Evolutionary conservation across 768 basidiomycete species (phyloP).

Genomic region (Xanthoconium purpureum): DNA sequence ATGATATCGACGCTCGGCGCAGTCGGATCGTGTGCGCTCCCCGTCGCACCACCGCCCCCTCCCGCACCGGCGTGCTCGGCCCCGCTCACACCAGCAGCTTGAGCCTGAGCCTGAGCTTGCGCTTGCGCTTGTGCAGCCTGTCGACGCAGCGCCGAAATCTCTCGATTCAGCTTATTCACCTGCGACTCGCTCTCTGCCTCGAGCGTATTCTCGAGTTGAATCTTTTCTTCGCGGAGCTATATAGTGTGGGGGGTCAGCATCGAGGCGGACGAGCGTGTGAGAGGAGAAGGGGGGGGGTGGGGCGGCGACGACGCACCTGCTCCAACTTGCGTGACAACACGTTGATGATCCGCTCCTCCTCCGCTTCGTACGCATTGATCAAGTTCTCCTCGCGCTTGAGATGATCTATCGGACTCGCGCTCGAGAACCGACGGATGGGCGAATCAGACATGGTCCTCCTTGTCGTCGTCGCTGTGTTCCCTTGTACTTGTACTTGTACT

Average conservation of each 20-base stretch:
- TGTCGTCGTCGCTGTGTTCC: neutral
- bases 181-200: conserved; percentile 87
- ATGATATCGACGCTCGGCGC: conserved; percentile 51
- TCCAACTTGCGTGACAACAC: conserved; percentile 80
- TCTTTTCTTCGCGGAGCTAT: conserved; percentile 82
- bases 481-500: neutral
- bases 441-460: conserved; percentile 34
- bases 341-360: conserved; percentile 87
- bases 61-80: neutral
- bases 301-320: conserved; percentile 40
- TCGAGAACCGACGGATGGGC: conserved; percentile 57
- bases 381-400: conserved; percentile 61
- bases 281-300: too few relatives aligned
- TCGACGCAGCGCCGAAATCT: conserved; percentile 63
- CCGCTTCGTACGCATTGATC: conserved; percentile 87
- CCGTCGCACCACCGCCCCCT: conserved; percentile 1
- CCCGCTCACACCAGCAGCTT: conserved; percentile 14
- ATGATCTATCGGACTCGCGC: conserved; percentile 48
- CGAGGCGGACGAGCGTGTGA: neutral
- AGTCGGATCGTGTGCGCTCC: conserved; percentile 28
- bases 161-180: conserved; percentile 71
- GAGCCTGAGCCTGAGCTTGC: conserved; percentile 46
- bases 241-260: neutral
- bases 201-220: conserved; percentile 73
- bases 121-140: conserved; percentile 24